A percentile compares a stretch with the other conserved stretches of the same genome.
phyloP scores from a whole-genome alignment of 1,139 yeast genomes.

The Williopsis jadinii region DNA sequence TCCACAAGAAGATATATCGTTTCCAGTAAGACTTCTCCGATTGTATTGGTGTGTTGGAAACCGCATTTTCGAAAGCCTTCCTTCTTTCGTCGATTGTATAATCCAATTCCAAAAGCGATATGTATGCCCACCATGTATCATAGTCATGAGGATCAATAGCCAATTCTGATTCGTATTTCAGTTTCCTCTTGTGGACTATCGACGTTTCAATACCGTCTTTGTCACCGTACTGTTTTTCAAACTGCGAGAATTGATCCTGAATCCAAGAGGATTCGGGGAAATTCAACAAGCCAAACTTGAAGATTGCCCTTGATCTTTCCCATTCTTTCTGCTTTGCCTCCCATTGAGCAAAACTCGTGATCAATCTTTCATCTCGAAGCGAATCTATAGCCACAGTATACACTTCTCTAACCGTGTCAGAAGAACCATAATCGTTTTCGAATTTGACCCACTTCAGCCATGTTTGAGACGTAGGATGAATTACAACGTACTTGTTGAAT shows the following conservation, averaged over 20 bases:
- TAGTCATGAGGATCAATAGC: slow-evolving; percentile 47
- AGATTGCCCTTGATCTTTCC: slow-evolving; percentile 65
- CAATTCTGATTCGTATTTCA: slow-evolving; percentile 46
- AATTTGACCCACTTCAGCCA: slow-evolving; percentile 64
- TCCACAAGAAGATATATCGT: slow-evolving; percentile 64
- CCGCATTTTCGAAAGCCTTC: slow-evolving; percentile 41
- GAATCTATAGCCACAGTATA: slow-evolving; percentile 64
- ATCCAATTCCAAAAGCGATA: slow-evolving; percentile 35
- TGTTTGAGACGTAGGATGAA: slow-evolving; percentile 44
- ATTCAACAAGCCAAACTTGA: slow-evolving; percentile 41
- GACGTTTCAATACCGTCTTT: slow-evolving; percentile 45
- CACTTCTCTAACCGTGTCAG: slow-evolving; percentile 48
- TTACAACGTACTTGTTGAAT: slow-evolving; percentile 48
- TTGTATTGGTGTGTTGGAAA: slow-evolving; percentile 30
- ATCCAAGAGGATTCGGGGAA: slow-evolving; percentile 39
- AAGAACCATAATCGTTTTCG: slow-evolving; percentile 49
- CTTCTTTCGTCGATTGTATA: slow-evolving; percentile 25
- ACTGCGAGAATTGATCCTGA: slow-evolving; percentile 43
- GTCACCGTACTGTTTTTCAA: slow-evolving; percentile 62
- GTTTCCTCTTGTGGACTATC: slow-evolving; percentile 45
- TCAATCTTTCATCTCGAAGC: slow-evolving; percentile 33
- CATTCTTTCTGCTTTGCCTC: slow-evolving; percentile 56
- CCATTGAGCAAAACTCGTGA: slow-evolving; percentile 63
- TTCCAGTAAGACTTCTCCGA: slow-evolving; percentile 45
- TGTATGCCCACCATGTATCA: slow-evolving; percentile 77